phyloP scores from a whole-genome alignment of 2,329 filamentous ascomycete genomes.

The Cryphonectria nitschkei region DNA sequence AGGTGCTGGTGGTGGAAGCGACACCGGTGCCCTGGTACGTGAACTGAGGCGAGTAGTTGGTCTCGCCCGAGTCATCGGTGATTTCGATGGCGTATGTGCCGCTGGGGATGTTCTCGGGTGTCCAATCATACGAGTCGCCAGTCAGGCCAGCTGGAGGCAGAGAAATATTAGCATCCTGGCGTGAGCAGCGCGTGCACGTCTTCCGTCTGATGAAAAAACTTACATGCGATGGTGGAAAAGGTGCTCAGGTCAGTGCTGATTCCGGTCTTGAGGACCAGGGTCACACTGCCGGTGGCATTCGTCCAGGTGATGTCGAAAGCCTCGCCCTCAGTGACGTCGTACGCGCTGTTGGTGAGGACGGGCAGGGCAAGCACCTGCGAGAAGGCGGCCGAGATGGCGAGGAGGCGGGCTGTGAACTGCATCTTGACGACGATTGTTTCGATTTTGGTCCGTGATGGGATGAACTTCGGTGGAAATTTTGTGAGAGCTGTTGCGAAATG shows the following conservation, averaged over 20 bases:
- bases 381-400: constrained; percentile 42
- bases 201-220: constrained; percentile 29
- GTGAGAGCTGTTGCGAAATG: constrained; percentile 14
- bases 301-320: constrained; percentile 51
- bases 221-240: constrained; percentile 43
- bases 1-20: constrained; percentile 27
- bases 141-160: constrained; percentile 38
- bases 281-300: constrained; percentile 46
- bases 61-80: constrained; percentile 39
- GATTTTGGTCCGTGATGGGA: not conserved
- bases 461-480: constrained; percentile 17
- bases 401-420: constrained; percentile 44
- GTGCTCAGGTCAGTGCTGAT: constrained; percentile 39
- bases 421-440: constrained; percentile 40
- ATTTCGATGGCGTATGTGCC: constrained; percentile 53
- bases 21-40: constrained; percentile 36
- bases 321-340: constrained; percentile 41
- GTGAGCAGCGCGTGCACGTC: not conserved
- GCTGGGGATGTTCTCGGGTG: constrained; percentile 41
- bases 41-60: constrained; percentile 52
- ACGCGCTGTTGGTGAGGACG: constrained; percentile 40
- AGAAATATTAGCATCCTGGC: not conserved
- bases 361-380: constrained; percentile 34
- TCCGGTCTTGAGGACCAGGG: constrained; percentile 47
- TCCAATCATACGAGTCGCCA: constrained; percentile 45